Evolutionary conservation across 306 rosid species (phyloP).

Genomic region (Acacia crassicarpa): DNA sequence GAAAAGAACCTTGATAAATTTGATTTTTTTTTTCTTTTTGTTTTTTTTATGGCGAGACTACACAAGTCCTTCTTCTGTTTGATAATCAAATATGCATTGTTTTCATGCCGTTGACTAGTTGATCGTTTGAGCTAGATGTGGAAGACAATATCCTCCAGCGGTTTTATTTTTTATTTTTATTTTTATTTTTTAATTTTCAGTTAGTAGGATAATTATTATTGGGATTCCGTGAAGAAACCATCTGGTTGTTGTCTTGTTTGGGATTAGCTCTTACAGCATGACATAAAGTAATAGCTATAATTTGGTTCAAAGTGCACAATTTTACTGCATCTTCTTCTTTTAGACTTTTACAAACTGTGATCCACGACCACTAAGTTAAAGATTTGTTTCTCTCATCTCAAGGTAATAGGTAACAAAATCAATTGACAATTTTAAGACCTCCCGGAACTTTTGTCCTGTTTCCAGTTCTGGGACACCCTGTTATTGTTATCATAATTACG

Average conservation of each 20-base stretch:
- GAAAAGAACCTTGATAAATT: too few species aligned
- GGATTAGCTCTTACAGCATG: neutral
- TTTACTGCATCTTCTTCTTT: slow-evolving; percentile 11
- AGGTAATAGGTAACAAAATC: neutral
- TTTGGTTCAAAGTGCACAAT: slow-evolving; percentile 14
- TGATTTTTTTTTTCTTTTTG: too few species aligned
- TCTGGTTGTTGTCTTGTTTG: neutral
- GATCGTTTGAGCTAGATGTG: slow-evolving; percentile 6
- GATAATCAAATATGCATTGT: slow-evolving; percentile 1
- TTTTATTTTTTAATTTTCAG: neutral
- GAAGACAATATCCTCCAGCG: neutral
- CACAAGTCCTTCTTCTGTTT: neutral
- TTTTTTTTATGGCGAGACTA: too few species aligned
- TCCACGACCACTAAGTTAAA: neutral
- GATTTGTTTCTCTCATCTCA: neutral
- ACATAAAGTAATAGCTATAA: neutral
- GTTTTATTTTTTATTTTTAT: slow-evolving; percentile 2
- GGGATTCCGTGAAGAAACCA: neutral
- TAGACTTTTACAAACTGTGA: slow-evolving; percentile 15
- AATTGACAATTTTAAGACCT: neutral
- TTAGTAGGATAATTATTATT: neutral
- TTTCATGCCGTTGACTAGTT: slow-evolving; percentile 11
- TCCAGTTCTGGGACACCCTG: neutral
- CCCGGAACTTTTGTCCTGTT: neutral
- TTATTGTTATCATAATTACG: neutral